A percentile compares a stretch with the other conserved stretches of the same genome.
These are phyloP conservation scores for Naganishia vaughanmartiniae DNA, from an alignment of 768 basidiomycete genomes.

Conservation along the genomic window DNA sequence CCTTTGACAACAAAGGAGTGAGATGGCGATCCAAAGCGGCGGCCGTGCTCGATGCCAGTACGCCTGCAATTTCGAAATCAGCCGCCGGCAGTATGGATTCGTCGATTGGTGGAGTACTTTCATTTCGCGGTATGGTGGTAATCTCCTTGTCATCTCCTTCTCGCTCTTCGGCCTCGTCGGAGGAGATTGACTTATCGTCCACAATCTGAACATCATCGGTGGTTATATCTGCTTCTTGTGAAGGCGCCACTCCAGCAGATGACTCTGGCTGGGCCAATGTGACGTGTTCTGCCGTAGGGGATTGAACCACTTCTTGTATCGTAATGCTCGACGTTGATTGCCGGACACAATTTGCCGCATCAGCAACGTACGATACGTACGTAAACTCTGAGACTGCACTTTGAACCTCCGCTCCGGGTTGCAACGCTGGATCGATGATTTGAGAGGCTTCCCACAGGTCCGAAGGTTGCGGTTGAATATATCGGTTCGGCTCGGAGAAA, in stretches of 20 bases:
- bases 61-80: neutral
- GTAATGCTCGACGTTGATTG: neutral
- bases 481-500: neutral
- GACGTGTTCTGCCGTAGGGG: neutral
- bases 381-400: neutral
- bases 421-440: neutral
- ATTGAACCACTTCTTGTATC: constrained; percentile 3
- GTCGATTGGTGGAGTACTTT: neutral
- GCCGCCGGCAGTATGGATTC: neutral
- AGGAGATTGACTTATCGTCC: neutral
- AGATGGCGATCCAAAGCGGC: neutral
- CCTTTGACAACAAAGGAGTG: neutral
- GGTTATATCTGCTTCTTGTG: neutral
- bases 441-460: neutral
- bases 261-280: neutral
- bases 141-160: neutral
- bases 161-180: neutral
- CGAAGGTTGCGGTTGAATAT: neutral
- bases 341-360: neutral
- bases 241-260: neutral
- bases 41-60: neutral
- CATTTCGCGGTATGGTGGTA: too few species aligned
- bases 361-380: neutral
- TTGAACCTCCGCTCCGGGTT: neutral
- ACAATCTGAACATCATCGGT: neutral